These are phyloP conservation scores for Gossypium ekmanianum DNA, from an alignment of 345 rosid genomes.

Conservation along the genomic window DNA sequence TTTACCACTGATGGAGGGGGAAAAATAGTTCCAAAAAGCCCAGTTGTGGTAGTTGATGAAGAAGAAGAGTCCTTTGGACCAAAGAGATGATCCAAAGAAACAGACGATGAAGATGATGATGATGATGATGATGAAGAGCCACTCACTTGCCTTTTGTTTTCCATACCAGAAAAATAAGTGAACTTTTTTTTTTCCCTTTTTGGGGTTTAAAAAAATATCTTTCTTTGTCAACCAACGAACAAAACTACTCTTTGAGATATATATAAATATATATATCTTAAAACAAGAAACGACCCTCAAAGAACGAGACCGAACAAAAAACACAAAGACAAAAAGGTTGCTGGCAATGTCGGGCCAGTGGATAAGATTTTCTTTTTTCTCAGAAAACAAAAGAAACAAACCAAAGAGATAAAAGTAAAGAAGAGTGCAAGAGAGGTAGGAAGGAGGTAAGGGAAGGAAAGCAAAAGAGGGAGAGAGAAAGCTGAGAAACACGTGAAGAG, in stretches of 20 bases:
- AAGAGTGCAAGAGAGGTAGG: background rate
- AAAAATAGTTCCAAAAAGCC: conserved; percentile 48
- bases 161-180: conserved; percentile 16
- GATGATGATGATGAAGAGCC: conserved; percentile 9
- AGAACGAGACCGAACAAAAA: conserved; percentile 9
- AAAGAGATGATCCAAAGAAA: conserved; percentile 52
- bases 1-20: conserved; percentile 48
- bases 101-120: conserved; percentile 23
- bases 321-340: background rate
- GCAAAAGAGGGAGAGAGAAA: background rate
- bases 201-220: conserved; percentile 15
- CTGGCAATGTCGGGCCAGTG: conserved; percentile 10
- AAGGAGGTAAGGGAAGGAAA: background rate
- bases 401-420: background rate
- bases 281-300: conserved; percentile 26
- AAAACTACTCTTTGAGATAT: conserved; percentile 26
- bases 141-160: conserved; percentile 16
- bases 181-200: background rate
- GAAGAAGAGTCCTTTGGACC: conserved; percentile 46
- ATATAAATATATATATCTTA: conserved; percentile 5
- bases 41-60: conserved; percentile 33
- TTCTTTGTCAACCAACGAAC: conserved; percentile 42
- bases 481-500: conserved; percentile 37
- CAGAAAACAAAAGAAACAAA: conserved; percentile 11
- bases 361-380: conserved; percentile 30